These are phyloP conservation scores for Avena atlantica DNA, from an alignment of 176 grass and related monocot species.

Conservation along the genomic window DNA sequence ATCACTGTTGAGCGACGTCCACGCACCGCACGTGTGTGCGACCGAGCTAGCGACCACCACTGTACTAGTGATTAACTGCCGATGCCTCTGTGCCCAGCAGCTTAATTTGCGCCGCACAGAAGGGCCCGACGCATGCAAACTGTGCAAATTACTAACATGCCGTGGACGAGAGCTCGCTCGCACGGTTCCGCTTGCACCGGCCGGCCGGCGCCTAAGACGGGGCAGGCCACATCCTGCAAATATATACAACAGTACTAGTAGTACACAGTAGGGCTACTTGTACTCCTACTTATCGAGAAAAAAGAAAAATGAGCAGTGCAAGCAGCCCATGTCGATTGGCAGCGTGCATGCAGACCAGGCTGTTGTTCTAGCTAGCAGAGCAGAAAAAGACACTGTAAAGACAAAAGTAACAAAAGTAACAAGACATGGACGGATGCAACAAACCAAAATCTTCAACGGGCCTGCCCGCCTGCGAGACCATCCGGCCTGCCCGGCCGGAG, in stretches of 20 bases:
- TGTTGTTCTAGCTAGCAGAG: background rate
- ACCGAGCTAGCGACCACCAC: background rate
- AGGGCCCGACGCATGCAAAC: background rate
- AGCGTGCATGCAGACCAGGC: conserved; percentile 18
- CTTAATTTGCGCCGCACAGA: conserved; percentile 4
- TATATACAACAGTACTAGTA: background rate
- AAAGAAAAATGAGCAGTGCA: no score
- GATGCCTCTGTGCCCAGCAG: background rate
- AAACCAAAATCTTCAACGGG: background rate
- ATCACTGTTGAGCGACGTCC: background rate
- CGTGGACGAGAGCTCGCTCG: background rate
- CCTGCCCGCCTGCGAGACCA: background rate
- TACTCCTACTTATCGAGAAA: background rate
- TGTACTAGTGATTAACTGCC: no score
- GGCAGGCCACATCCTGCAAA: background rate
- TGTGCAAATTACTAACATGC: background rate
- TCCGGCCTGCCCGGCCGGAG: background rate
- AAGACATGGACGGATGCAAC: background rate
- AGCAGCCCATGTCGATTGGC: conserved; percentile 23
- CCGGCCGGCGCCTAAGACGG: conserved; percentile 4
- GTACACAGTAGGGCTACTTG: background rate
- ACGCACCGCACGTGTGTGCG: background rate
- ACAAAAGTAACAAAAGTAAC: conserved; percentile 14
- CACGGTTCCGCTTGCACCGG: background rate
- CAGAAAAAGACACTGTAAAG: background rate